Base-by-base conservation (phyloP, 176 grass and related monocot species). In the Hsuehochloa calcarea region DNA sequence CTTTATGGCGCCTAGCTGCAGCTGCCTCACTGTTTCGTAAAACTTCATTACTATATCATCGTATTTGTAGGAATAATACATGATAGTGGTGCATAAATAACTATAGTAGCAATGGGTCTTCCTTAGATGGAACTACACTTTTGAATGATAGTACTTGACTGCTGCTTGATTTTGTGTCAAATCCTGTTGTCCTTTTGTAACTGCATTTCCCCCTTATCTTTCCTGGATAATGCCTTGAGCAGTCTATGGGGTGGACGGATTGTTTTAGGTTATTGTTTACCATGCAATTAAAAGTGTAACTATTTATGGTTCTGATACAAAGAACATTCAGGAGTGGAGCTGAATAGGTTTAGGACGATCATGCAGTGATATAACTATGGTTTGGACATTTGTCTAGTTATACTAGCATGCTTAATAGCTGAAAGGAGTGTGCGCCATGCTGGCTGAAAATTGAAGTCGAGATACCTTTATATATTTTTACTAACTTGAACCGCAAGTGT, bases 1-100 rank as follows among this genome's bases (percentile, higher is more conserved):
- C 59, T 85, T 87, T 83, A 19, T 87, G 34, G 5, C 29, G 7
- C 34, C 12, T 79, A 55, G 23, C 87, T 65, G 50, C 55, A 81
- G 54, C 45, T 17, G 27, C 22, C 74, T 87, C 17, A 74, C 23
- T 73, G 7, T 79, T 59, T 66, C 1, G 22, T 60, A 26, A 11
- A 68, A 52, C 44, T 69, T 71, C 15, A 40, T 45, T 59, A 38
- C 20, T 10, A 16, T 41, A 8, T 41, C 31, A 67, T 15, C 17
- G 3, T 39, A 43, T 65, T 23, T 75, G 9, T 65, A 59, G 40
- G 5, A 58, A 50, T 34, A 61, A n/a, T 45, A 38, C 55, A 72
- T 29, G 5, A 45, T 58, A 51, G 16, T 59, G 10, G 0, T 45
- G n/a, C 25, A 20, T 45, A 12, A 13, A 17, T 79, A 66, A 65